Base-by-base conservation (phyloP, 805 yeast species). In the Candida alai region DNA sequence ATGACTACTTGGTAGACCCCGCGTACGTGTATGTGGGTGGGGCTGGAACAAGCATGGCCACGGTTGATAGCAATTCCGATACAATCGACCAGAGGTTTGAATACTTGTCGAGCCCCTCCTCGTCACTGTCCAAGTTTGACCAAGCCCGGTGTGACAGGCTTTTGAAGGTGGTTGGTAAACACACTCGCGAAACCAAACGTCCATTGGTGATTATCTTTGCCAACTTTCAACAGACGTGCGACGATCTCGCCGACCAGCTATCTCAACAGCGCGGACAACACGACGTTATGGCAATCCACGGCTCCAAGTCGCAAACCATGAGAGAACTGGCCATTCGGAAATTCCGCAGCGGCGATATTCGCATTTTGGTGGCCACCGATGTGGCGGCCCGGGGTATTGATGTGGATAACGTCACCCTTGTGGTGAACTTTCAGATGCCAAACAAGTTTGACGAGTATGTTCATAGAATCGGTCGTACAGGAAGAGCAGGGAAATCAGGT, bases 331-430 rank as follows among this genome's bases (percentile, higher is more conserved):
- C 95, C 0, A 68, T 90, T 12, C 59, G 63, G 7, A 67, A 75
- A 21, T 69, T 90, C 41, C 68, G 80, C 28, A 43, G 58, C 5
- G 80, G 83, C 2, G 58, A 62, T 16, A 73, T 72, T 0, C 80
- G 78, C 33, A 66, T 85, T 5, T 60, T 90, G 27, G 79, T 90
- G 12, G 97, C 97, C 3, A 93, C 97, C 0, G 96, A 90, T 55
- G 87, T 90, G 16, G 97, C 97, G 0, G 95, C 96, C 3, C 75
- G 98, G 62, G 98, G 98, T 54, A 76, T 90, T 28, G 97, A 93
- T 57, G 79, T 90, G n/a, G 81, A 87, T 1, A 73, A 84, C 45
- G 95, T 90, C 6, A 76, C 93, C 0, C 55, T 89, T 22, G 97
- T 90, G 7, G 57, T 93, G 14, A 93, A 90, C 55, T 89, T 73